Percentiles rank a stretch among this genome's conserved stretches.
These are phyloP conservation scores for Alloascoidea hylecoeti DNA, from an alignment of 805 yeast species.

Conservation along the genomic window DNA sequence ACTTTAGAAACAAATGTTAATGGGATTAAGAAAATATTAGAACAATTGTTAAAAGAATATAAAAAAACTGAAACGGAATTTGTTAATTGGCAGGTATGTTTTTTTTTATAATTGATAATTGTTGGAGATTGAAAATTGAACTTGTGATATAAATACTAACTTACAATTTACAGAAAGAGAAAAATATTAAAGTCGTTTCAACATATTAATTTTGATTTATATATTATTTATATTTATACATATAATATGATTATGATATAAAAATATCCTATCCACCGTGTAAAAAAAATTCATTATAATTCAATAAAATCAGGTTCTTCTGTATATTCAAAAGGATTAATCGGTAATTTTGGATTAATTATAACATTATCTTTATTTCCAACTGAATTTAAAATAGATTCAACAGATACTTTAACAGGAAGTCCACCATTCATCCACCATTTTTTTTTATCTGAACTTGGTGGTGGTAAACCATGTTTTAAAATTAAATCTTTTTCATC, in stretches of 20 bases:
- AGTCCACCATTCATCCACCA: conserved; percentile 90
- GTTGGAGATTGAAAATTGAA: no score
- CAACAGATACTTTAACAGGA: conserved; percentile 52
- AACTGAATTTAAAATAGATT: conserved; percentile 13
- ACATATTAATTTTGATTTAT: no score
- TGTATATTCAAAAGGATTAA: conserved; percentile 57
- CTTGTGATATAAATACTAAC: no score
- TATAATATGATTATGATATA: no score
- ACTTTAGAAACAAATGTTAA: conserved; percentile 40
- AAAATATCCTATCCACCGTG: no score
- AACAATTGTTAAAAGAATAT: conserved; percentile 24
- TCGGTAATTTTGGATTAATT: conserved; percentile 55
- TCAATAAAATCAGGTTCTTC: conserved; percentile 40
- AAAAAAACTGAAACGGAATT: conserved; percentile 25
- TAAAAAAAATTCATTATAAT: no score
- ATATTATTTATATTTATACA: no score
- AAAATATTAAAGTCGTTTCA: no score
- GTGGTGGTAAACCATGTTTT: conserved; percentile 57
- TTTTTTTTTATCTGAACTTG: conserved; percentile 65
- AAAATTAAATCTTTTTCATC: not conserved
- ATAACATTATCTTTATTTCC: conserved; percentile 14
- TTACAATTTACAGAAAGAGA: no score
- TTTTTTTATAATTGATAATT: no score
- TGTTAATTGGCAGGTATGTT: conserved; percentile 26
- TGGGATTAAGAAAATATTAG: conserved; percentile 28